Conservation (phyloP, 2,329 filamentous ascomycete genomes). For the Aspergillus ochraceoroseus region DNA sequence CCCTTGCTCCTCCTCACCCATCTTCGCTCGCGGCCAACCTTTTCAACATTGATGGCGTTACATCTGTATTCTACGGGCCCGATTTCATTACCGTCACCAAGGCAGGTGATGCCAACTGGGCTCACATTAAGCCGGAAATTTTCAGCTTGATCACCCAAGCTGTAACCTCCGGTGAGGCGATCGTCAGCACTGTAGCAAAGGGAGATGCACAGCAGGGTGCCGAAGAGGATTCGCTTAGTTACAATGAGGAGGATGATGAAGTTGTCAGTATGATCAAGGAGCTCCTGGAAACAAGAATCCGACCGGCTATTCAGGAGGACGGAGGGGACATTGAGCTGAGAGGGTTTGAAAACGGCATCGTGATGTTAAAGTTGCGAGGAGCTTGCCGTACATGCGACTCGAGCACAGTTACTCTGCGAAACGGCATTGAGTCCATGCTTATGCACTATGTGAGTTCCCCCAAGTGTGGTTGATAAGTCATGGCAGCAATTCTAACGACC, state of each 20-base stretch:
- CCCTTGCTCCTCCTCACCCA: constrained; percentile 80
- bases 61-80: constrained; percentile 83
- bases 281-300: constrained; percentile 86
- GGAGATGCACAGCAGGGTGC: constrained; percentile 47
- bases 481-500: constrained; percentile 5
- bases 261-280: constrained; percentile 99
- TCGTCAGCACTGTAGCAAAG: constrained; percentile 68
- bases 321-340: constrained; percentile 95
- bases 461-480: no score
- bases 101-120: constrained; percentile 80
- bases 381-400: constrained; percentile 95
- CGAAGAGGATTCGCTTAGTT: constrained; percentile 67
- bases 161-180: constrained; percentile 73
- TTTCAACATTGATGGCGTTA: constrained; percentile 92
- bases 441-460: constrained; percentile 92
- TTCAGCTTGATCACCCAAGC: constrained; percentile 93
- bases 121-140: constrained; percentile 89
- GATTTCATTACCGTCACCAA: constrained; percentile 99
- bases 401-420: constrained; percentile 93
- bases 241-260: constrained; percentile 87
- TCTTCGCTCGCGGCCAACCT: constrained; percentile 86
- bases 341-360: constrained; percentile 80
- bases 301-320: constrained; percentile 94
- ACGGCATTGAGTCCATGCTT: constrained; percentile 96
- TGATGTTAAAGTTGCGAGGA: constrained; percentile 80